These are phyloP conservation scores for Raddia guianensis DNA, from an alignment of 176 grass and related monocot species.

Conservation along the genomic window DNA sequence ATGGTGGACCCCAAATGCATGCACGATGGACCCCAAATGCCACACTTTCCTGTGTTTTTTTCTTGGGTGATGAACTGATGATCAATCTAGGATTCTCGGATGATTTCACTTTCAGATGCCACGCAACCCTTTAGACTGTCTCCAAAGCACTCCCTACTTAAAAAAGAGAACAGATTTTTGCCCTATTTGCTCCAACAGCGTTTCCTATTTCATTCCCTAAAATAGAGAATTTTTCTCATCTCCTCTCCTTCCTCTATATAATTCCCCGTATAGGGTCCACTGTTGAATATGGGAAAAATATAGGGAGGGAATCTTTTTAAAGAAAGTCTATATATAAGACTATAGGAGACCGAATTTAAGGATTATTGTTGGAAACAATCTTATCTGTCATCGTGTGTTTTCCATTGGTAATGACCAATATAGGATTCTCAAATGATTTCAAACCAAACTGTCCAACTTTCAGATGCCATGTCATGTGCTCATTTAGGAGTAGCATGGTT, in stretches of 20 bases:
- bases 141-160: too few relatives aligned
- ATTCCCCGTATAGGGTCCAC: too few relatives aligned
- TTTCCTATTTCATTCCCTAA: too few relatives aligned
- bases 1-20: background rate
- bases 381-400: constrained; percentile 10
- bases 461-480: background rate
- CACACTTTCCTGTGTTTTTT: background rate
- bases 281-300: too few relatives aligned
- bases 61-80: constrained; percentile 40
- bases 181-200: too few relatives aligned
- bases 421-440: constrained; percentile 39
- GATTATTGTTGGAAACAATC: too few relatives aligned
- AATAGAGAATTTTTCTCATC: too few relatives aligned
- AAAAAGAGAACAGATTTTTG: too few relatives aligned
- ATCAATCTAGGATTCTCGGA: constrained; percentile 33
- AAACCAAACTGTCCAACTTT: background rate
- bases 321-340: too few relatives aligned
- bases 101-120: constrained; percentile 2
- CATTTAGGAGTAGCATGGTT: background rate
- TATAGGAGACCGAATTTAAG: too few relatives aligned
- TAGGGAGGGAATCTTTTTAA: too few relatives aligned
- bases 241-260: too few relatives aligned
- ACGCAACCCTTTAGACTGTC: background rate
- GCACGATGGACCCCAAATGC: background rate
- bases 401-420: constrained; percentile 32